Evolutionary conservation across 345 rosid species (phyloP), one percentile per base, ranked within the genome.

Genomic region (Erysimum cheiranthoides): DNA sequence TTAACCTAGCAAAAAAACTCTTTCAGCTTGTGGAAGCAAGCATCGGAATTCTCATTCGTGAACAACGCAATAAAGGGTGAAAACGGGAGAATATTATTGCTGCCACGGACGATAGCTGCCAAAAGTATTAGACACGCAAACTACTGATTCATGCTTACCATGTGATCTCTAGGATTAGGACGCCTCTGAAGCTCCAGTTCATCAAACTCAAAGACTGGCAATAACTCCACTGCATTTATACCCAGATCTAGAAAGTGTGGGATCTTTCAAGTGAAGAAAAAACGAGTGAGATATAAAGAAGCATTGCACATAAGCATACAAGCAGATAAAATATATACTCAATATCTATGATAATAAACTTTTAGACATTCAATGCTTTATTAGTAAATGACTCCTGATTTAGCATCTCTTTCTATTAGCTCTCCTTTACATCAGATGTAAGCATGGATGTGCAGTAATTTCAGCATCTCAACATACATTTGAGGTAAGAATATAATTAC

Each of bases 111-210:
- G 52, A 39, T 11, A 59, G 27, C 54, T 46, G 31, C 14, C 40
- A 39, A 2, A 73, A 12, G 2, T 9, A 13, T 18, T n/a, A 36
- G 12, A 75, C 46, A 47, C 2, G 18, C 4, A n/a, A 28, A 57
- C 6, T 3, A 38, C 31, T 7, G 5, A 32, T 42, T 40, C 25
- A 3, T 68, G 36, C 4, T 69, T 92, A 90, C 98, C 98, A 92
- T 68, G 87, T 92, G 98, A 79, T 94, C 93, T 85, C 97, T 92
- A 16, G 96, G 96, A 77, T 92, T 94, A 70, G 79, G 83, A 46
- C 81, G 89, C 85, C 96, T 86, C 79, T 94, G 96, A 61, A 94
- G 85, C 85, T 94, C 98, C 60, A 92, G 83, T 78, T 94, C 98
- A 57, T 94, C 98, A 73, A 87, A 94, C 78, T 94, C 98, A 56